These are phyloP conservation scores for Kwoniella bestiolae DNA, from an alignment of 768 basidiomycete species.

Conservation along the genomic window DNA sequence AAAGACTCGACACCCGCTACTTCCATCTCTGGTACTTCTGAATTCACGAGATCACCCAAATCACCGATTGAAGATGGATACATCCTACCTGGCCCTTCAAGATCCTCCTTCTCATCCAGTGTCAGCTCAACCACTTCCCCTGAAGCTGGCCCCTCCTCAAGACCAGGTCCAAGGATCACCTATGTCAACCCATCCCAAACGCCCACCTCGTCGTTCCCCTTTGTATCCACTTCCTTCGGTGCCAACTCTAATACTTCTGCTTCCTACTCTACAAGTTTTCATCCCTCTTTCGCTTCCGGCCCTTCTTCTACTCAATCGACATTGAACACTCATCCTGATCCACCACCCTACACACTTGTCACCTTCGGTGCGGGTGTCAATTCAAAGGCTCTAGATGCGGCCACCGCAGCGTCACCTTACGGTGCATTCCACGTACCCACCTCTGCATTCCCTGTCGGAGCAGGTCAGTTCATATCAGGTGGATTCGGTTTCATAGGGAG, in stretches of 20 bases:
- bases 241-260: conserved; percentile 21
- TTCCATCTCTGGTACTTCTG: conserved; percentile 15
- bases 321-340: conserved; percentile 58
- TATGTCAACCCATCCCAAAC: conserved; percentile 53
- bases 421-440: conserved; percentile 56
- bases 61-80: conserved; percentile 11
- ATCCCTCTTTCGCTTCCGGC: conserved; percentile 18
- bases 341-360: conserved; percentile 69
- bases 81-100: background rate
- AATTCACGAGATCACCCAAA: conserved; percentile 12
- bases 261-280: conserved; percentile 8
- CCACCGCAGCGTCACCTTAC: conserved; percentile 63
- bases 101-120: conserved; percentile 14
- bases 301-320: conserved; percentile 20
- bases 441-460: conserved; percentile 58
- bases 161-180: conserved; percentile 33
- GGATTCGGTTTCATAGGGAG: conserved; percentile 89
- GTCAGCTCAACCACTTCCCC: background rate
- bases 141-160: conserved; percentile 20
- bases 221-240: conserved; percentile 34
- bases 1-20: conserved; percentile 19
- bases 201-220: conserved; percentile 30
- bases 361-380: conserved; percentile 84
- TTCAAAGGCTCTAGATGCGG: conserved; percentile 82
- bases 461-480: conserved; percentile 61